Evolutionary conservation across 192 early-diverging fungal genomes (phyloP).

Genomic region (Podochytrium sp.): DNA sequence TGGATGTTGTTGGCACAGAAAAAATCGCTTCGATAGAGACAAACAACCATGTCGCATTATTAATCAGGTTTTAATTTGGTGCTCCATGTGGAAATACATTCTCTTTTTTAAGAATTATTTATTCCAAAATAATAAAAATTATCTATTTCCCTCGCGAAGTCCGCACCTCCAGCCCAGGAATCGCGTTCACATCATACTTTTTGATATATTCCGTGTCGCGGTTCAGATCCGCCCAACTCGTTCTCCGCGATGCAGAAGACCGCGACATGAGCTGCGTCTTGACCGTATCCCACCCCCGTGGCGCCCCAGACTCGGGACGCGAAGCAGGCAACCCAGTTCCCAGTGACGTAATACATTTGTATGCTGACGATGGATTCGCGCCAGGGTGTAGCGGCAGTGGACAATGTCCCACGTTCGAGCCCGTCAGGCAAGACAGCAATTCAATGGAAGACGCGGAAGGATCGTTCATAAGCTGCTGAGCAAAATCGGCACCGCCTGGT

Average conservation of each 20-base stretch:
- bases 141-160: slow-evolving; percentile 92
- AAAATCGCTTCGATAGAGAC: not conserved
- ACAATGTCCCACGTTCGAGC: not conserved
- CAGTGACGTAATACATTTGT: not conserved
- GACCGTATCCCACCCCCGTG: slow-evolving; percentile 17
- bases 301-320: slow-evolving; percentile 2
- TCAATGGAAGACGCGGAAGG: not conserved
- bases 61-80: not conserved
- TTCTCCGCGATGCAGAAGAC: slow-evolving; percentile 8
- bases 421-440: slow-evolving; percentile 23
- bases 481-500: not conserved
- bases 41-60: no score
- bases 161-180: slow-evolving; percentile 41
- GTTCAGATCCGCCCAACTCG: slow-evolving; percentile 33
- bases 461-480: slow-evolving; percentile 4
- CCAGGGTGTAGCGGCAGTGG: not conserved
- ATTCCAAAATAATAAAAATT: no score
- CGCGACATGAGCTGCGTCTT: not conserved
- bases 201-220: slow-evolving; percentile 1
- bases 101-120: no score
- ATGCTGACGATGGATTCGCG: not conserved
- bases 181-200: slow-evolving; percentile 30
- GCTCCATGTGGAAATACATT: no score
- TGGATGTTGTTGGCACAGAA: not conserved
- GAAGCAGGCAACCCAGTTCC: slow-evolving; percentile 19